phyloP scores from a whole-genome alignment of 495 filamentous ascomycete genomes.

The Viridothelium virens region DNA sequence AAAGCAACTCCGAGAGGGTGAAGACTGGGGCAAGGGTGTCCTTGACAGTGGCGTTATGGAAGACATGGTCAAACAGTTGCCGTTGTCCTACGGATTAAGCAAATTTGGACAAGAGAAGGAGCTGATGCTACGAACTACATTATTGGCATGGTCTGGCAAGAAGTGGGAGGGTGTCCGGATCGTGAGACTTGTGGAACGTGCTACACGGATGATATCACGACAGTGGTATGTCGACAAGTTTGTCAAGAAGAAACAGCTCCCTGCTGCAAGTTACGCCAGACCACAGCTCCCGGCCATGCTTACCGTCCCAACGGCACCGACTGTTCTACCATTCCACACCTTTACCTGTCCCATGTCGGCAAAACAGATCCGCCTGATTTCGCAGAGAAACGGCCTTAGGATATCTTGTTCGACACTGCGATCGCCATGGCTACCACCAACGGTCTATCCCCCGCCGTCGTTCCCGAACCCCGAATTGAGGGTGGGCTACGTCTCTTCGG shows the following conservation, averaged over 20 bases:
- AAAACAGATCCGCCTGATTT: constrained; percentile 90
- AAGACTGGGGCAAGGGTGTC: constrained; percentile 73
- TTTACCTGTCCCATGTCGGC: constrained; percentile 93
- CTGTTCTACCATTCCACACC: constrained; percentile 96
- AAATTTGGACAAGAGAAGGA: constrained; percentile 36
- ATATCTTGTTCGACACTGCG: constrained; percentile 85
- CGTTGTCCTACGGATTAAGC: constrained; percentile 30
- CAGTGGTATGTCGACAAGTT: constrained; percentile 86
- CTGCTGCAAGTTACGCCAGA: constrained; percentile 56
- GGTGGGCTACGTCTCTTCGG: constrained; percentile 93
- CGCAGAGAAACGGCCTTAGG: constrained; percentile 85
- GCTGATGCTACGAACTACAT: constrained; percentile 36
- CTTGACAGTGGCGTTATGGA: constrained; percentile 51
- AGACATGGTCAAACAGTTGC: constrained; percentile 44
- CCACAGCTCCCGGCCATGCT: constrained; percentile 69
- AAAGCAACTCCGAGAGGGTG: constrained; percentile 81
- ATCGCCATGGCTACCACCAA: constrained; percentile 73
- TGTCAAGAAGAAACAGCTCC: constrained; percentile 50
- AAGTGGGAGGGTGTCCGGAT: constrained; percentile 85
- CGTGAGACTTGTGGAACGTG: constrained; percentile 78
- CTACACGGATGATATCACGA: constrained; percentile 66
- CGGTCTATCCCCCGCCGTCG: constrained; percentile 72
- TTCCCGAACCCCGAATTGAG: constrained; percentile 78
- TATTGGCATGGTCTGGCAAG: constrained; percentile 65
- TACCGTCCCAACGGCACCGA: constrained; percentile 81